Evolutionary conservation across 2,329 filamentous ascomycete species (phyloP), one percentile per base, ranked within the genome.

Genomic region (Colletotrichum siamense): DNA sequence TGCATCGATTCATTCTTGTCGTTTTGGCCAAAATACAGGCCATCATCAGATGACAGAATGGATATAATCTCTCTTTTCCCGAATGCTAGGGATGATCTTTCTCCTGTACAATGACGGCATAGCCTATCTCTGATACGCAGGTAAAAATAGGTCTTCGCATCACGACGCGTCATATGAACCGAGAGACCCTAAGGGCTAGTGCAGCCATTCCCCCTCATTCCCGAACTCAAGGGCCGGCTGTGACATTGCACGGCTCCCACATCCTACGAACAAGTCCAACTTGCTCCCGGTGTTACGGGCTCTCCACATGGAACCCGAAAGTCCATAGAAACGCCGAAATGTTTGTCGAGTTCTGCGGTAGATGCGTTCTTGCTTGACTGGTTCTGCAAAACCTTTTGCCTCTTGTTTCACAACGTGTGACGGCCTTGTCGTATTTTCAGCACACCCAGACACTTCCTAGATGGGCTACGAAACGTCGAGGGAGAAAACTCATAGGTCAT

Each of bases 11-110:
- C 10, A 13, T 52, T 7, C 2, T 52, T 22, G 44, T 1, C n/a
- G 10, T 22, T 22, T 52, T 1, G n/a, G 6, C n/a, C n/a, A 13
- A 22, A 22, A 3, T 12, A 5, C 10, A 52, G 0, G 1, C 6
- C 44, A 13, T 52, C 10, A 3, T 22, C 6, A 52, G 10, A 52
- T 3, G 22, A 22, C 2, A 52, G 6, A 22, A 13, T 13, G 6
- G n/a, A 49, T 49, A 8, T 22, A 3, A 22, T 49, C 44, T 22
- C n/a, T 49, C 16, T 49, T 49, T 49, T 49, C n/a, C 44, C 10
- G 10, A 22, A 52, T 22, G n/a, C n/a, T 13, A 22, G 10, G n/a
- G n/a, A 8, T 4, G 6, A 52, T 52, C 10, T 12, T 6, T 52
- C n/a, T 22, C 9, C 10, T 8, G 44, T 39, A 39, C 7, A 0